Evolutionary conservation across 2,329 filamentous ascomycete genomes (phyloP).

Genomic region (Penicillium sp.): DNA sequence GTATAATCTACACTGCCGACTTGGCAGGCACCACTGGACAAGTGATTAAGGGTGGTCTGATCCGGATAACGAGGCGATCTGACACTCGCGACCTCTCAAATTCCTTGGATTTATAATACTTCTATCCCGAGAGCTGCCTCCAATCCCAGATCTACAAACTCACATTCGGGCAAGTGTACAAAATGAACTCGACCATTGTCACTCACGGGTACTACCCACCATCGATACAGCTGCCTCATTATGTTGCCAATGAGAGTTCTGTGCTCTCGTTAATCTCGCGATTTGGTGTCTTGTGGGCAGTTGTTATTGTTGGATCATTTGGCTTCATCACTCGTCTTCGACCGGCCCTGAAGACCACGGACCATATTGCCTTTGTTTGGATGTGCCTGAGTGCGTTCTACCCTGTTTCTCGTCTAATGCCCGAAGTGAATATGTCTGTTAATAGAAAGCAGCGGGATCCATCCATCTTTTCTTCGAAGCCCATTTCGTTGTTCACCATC

Average conservation of each 20-base stretch:
- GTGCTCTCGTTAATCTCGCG: conserved; percentile 57
- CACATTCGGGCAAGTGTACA: neutral
- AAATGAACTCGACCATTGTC: neutral
- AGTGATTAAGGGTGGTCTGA: neutral
- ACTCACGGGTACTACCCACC: conserved; percentile 68
- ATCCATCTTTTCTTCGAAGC: conserved; percentile 79
- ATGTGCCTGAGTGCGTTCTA: conserved; percentile 63
- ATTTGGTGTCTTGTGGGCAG: conserved; percentile 58
- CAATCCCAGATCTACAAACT: neutral
- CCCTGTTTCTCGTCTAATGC: neutral
- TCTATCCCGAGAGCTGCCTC: neutral
- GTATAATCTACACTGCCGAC: neutral
- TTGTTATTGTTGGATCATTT: conserved; percentile 58
- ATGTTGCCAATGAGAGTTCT: conserved; percentile 62
- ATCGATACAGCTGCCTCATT: conserved; percentile 58
- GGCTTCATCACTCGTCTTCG: conserved; percentile 52
- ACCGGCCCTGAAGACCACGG: conserved; percentile 51
- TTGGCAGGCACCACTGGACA: too few relatives aligned
- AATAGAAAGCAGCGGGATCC: conserved; percentile 18
- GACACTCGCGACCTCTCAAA: neutral
- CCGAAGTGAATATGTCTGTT: neutral
- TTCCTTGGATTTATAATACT: neutral
- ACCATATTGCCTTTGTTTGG: conserved; percentile 65
- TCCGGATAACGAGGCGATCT: neutral
- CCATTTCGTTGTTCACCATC: conserved; percentile 72